Percentiles rank a stretch among this genome's conserved stretches.
Conservation (phyloP, 805 yeast genomes). For the Hemisphaericaspora nanyangensis region DNA sequence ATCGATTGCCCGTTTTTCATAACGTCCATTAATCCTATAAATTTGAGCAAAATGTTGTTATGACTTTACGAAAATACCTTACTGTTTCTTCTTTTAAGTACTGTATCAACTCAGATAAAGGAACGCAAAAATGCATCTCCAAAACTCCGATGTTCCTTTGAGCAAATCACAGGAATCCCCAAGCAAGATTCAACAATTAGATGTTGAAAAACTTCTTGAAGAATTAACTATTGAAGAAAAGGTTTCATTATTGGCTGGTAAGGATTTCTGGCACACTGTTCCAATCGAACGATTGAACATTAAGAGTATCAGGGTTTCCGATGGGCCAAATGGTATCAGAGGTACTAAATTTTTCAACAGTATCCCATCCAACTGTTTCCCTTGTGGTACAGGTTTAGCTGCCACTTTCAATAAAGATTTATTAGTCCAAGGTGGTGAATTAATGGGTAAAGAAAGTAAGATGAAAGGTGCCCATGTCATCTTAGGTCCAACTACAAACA, state of each 20-base stretch:
- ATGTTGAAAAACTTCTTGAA: conserved; percentile 25
- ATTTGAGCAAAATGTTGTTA: no score
- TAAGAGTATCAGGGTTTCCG: conserved; percentile 47
- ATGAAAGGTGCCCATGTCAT: conserved; percentile 46
- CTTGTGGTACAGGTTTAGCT: conserved; percentile 59
- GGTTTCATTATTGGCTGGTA: conserved; percentile 34
- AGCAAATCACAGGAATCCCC: not conserved
- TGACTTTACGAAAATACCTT: no score
- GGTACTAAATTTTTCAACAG: conserved; percentile 54
- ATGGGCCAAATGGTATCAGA: conserved; percentile 65
- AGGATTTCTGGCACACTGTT: conserved; percentile 50
- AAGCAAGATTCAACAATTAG: conserved; percentile 12
- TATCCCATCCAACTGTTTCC: conserved; percentile 54
- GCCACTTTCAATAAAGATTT: conserved; percentile 53
- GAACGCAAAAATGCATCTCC: conserved; percentile 4
- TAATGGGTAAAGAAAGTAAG: conserved; percentile 54
- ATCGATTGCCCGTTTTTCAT: no score
- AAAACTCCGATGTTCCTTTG: not conserved
- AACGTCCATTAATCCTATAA: no score
- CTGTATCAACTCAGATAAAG: no score
- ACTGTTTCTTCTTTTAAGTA: no score
- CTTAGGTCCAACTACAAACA: conserved; percentile 43
- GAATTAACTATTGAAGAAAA: conserved; percentile 33
- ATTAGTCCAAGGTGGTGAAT: conserved; percentile 44
- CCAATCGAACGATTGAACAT: conserved; percentile 38